These are phyloP conservation scores for Pestalotiopsis sp. DNA, from an alignment of 2,329 filamentous ascomycete species.

Conservation along the genomic window DNA sequence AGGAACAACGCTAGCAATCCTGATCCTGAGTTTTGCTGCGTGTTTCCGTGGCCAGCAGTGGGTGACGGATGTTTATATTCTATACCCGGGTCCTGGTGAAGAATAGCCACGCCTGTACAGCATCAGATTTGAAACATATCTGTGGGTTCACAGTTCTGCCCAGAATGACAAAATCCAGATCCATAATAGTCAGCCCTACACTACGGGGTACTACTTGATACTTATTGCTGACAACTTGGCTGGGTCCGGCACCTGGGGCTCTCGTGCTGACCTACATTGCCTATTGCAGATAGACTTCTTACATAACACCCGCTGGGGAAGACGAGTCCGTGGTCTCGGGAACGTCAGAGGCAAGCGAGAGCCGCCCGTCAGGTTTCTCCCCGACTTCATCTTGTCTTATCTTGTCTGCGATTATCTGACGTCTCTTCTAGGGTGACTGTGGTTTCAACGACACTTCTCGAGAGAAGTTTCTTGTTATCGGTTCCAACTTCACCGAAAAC, in stretches of 20 bases:
- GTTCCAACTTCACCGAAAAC: no score
- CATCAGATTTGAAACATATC: neutral
- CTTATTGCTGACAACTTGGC: neutral
- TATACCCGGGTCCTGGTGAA: no score
- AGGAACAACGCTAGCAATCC: no score
- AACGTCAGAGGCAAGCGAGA: conserved; percentile 4
- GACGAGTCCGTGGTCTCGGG: neutral
- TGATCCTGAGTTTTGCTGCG: no score
- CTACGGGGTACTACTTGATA: neutral
- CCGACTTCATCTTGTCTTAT: neutral
- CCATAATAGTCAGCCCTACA: neutral
- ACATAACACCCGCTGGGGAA: neutral
- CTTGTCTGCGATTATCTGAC: neutral
- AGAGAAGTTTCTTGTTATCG: no score
- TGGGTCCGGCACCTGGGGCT: neutral
- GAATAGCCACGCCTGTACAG: no score
- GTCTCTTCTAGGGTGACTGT: neutral
- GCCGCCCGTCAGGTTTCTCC: conserved; percentile 3
- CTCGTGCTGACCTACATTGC: neutral
- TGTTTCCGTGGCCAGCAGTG: no score
- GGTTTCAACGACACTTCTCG: no score
- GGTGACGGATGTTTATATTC: no score
- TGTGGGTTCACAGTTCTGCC: neutral
- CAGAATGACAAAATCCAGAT: neutral
- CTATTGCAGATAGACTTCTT: conserved; percentile 13